phyloP scores from a whole-genome alignment of 2,329 filamentous ascomycete genomes.

The Cercospora zeae-maydis region DNA sequence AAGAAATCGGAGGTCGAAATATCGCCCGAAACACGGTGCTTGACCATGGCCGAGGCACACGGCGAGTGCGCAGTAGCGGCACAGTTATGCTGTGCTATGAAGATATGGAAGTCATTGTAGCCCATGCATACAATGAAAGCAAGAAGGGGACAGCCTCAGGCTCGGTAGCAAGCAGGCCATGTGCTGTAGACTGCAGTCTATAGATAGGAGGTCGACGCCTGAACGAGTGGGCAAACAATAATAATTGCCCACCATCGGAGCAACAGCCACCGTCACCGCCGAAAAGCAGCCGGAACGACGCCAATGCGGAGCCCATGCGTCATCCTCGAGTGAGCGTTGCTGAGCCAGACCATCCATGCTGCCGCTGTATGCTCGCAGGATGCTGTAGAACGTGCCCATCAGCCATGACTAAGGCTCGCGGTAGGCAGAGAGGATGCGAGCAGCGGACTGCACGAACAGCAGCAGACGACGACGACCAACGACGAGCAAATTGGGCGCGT shows the following conservation, averaged over 20 bases:
- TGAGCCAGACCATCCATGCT: background rate
- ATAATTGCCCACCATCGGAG: background rate
- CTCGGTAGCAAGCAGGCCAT: background rate
- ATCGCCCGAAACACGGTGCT: background rate
- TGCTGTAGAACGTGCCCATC: background rate
- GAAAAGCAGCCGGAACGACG: conserved; percentile 2
- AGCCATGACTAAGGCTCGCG: background rate
- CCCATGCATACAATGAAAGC: background rate
- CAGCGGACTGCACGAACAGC: background rate
- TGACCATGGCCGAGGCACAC: background rate
- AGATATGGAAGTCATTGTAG: background rate
- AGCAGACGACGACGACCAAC: background rate
- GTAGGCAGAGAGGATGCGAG: background rate
- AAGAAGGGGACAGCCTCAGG: conserved; percentile 1
- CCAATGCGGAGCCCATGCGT: conserved; percentile 1
- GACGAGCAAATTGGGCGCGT: background rate
- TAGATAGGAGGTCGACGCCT: background rate
- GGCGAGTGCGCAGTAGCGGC: background rate
- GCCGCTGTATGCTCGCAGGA: background rate
- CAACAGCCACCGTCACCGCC: background rate
- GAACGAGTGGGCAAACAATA: background rate
- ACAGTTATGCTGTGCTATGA: background rate
- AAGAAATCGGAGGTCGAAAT: conserved; percentile 3
- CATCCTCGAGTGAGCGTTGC: background rate
- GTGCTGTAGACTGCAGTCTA: no score